Conservation (phyloP, 129 eudicot species). For the Silybum marianum region DNA sequence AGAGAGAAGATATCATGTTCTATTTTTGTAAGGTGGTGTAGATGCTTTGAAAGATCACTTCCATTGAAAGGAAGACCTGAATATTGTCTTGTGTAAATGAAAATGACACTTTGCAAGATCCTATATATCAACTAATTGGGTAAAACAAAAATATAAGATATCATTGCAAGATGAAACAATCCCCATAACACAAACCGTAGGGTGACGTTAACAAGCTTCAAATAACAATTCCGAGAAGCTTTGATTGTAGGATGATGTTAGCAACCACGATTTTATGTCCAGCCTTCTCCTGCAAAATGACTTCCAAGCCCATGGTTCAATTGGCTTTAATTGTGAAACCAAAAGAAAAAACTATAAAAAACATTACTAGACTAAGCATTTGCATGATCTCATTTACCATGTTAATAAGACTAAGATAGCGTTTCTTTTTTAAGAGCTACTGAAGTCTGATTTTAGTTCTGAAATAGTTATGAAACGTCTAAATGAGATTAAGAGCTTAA, state of each 20-base stretch:
- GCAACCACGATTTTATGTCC: background rate
- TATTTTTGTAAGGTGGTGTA: background rate
- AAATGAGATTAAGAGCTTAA: no score
- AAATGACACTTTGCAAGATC: background rate
- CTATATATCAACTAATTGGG: conserved; percentile 1
- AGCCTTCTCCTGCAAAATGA: background rate
- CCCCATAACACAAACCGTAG: background rate
- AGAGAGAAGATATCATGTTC: background rate
- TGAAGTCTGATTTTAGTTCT: no score
- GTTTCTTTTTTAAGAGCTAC: no score
- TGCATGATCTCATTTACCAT: no score
- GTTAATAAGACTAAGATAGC: no score
- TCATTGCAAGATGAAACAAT: background rate
- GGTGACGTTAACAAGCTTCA: background rate
- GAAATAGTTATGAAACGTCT: no score
- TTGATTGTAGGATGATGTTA: background rate
- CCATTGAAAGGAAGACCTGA: background rate
- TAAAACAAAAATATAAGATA: background rate
- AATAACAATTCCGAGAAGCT: background rate
- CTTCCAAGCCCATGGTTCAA: background rate
- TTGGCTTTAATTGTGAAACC: background rate
- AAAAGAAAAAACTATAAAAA: background rate
- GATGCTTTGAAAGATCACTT: background rate
- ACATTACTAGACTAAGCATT: no score
- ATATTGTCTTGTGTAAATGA: background rate